These are phyloP conservation scores for Fusarium fracticaudum DNA, from an alignment of 2,329 filamentous ascomycete genomes.

Conservation along the genomic window DNA sequence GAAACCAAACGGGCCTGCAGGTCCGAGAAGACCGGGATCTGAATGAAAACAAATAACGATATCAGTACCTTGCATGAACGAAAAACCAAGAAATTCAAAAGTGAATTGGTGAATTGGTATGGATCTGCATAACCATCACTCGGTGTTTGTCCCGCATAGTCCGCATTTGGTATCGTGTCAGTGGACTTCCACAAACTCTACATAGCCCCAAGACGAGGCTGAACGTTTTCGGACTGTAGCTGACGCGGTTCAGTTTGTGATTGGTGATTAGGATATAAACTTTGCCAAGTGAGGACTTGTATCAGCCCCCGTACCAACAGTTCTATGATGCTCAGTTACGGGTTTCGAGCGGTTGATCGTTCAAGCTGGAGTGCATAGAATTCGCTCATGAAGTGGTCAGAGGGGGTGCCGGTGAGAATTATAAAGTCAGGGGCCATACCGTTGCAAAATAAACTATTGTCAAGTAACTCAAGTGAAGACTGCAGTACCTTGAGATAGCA, in stretches of 20 bases:
- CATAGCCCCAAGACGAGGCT: background rate
- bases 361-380: background rate
- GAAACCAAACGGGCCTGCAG: constrained; percentile 1
- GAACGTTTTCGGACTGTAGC: constrained; percentile 8
- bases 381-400: background rate
- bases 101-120: constrained; percentile 4
- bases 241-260: constrained; percentile 5
- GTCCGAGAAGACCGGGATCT: background rate
- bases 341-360: background rate
- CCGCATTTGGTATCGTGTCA: constrained; percentile 18
- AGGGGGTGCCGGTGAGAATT: background rate
- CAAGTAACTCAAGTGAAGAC: background rate
- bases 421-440: constrained; percentile 5
- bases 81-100: background rate
- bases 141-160: background rate
- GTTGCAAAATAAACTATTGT: background rate
- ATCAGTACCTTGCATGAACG: background rate
- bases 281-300: background rate
- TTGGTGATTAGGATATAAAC: background rate
- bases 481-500: background rate
- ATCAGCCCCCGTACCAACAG: background rate
- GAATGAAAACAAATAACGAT: constrained; percentile 1
- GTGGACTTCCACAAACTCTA: background rate
- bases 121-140: constrained; percentile 6
- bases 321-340: constrained; percentile 14